Percentiles rank a stretch among this genome's conserved stretches.
Evolutionary conservation across 768 basidiomycete genomes (phyloP).

Genomic region (Termitomyces sp.): DNA sequence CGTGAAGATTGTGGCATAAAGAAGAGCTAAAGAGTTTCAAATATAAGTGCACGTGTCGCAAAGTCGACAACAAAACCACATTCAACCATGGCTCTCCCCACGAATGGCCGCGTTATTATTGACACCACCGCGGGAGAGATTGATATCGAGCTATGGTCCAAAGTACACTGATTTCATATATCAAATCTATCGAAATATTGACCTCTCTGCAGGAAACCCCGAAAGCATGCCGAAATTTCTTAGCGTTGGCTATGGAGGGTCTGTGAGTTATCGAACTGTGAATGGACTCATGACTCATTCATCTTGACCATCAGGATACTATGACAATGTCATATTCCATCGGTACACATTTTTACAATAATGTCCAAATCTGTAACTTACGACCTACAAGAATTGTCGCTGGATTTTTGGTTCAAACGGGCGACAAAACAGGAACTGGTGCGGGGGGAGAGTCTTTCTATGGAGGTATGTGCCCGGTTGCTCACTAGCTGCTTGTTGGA

Average conservation of each 20-base stretch:
- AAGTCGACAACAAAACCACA: background rate
- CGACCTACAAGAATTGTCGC: slow-evolving; percentile 58
- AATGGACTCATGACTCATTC: background rate
- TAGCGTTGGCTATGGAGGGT: slow-evolving; percentile 89
- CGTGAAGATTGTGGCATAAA: background rate
- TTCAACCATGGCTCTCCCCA: slow-evolving; percentile 69
- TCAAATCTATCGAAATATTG: background rate
- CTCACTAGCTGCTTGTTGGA: background rate
- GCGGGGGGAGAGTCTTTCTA: slow-evolving; percentile 93
- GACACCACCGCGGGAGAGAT: slow-evolving; percentile 86
- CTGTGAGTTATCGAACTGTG: slow-evolving; percentile 25
- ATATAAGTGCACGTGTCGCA: background rate
- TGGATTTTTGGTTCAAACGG: slow-evolving; percentile 90
- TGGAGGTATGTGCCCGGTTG: slow-evolving; percentile 48
- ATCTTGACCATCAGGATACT: slow-evolving; percentile 63
- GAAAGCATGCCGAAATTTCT: slow-evolving; percentile 88
- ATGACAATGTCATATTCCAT: slow-evolving; percentile 94
- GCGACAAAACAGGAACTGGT: slow-evolving; percentile 89
- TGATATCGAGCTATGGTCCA: slow-evolving; percentile 91
- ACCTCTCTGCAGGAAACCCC: slow-evolving; percentile 69
- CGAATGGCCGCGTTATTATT: slow-evolving; percentile 79
- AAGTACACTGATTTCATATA: slow-evolving; percentile 38
- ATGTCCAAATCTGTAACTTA: background rate
- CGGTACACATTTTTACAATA: slow-evolving; percentile 38
- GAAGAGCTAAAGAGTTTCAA: background rate